Evolutionary conservation across 2,329 filamentous ascomycete species (phyloP).

Genomic region (Penicillium hordei): DNA sequence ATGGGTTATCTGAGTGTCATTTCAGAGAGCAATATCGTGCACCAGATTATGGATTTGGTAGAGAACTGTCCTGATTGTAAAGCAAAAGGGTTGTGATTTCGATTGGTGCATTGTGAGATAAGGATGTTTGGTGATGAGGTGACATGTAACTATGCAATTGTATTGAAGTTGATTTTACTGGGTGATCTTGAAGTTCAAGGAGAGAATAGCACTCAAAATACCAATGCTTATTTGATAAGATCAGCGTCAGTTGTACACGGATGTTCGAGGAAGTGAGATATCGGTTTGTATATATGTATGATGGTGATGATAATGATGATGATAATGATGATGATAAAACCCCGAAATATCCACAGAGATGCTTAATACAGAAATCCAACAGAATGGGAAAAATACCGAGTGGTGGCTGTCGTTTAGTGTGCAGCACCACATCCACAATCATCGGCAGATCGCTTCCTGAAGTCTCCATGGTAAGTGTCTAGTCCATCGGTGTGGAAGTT

Average conservation of each 20-base stretch:
- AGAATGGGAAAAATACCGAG: not conserved
- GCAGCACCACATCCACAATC: conserved; percentile 34
- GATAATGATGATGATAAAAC: not conserved
- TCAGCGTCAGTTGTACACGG: not conserved
- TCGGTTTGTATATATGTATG: not conserved
- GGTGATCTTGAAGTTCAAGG: too few relatives aligned
- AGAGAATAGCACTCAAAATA: not conserved
- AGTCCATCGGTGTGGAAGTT: conserved; percentile 40
- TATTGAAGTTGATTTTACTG: not conserved
- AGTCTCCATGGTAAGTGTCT: conserved; percentile 48
- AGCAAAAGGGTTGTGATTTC: not conserved
- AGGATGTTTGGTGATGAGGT: not conserved
- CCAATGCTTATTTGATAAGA: not conserved
- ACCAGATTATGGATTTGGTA: conserved; percentile 12
- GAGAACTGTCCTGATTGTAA: conserved; percentile 10
- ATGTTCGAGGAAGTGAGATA: not conserved
- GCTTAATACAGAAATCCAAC: not conserved
- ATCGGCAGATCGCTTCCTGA: conserved; percentile 37
- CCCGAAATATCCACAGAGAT: conserved; percentile 2
- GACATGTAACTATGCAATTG: not conserved
- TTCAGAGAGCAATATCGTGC: conserved; percentile 13
- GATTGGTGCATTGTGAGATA: not conserved
- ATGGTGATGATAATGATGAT: not conserved
- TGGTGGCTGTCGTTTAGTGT: conserved; percentile 18
- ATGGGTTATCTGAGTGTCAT: too few relatives aligned